Evolutionary conservation across 495 filamentous ascomycete genomes (phyloP), one percentile per base, ranked within the genome.

Genomic region (Acidiella bohemica): DNA sequence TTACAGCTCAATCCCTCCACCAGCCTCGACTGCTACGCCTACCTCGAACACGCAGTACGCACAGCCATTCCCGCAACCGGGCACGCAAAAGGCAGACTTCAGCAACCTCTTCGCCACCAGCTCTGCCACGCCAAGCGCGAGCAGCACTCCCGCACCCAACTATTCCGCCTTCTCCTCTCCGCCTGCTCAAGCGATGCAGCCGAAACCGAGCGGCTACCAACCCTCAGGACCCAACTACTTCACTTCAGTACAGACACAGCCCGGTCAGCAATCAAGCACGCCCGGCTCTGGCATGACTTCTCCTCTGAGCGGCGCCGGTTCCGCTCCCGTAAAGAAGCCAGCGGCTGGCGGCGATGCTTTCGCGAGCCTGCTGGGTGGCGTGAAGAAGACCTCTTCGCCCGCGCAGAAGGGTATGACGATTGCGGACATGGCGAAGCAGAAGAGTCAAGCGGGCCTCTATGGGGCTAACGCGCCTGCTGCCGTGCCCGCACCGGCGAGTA

Each of bases 391-490:
- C 63, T 63, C 70, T 18, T 67, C 62, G 28, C 72, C 76, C 10
- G 59, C 71, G 1, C 74, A 69, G 42, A 81, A 81, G 46, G 80
- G 84, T 6, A 73, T 74, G 32, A 81, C 77, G 44, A 67, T 97
- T 47, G 85, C 84, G 16, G 83, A 87, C 55, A 80, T 97, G 65
- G 88, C 85, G 30, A 93, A 93, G 66, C 82, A 95, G 59, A 94
- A 93, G 66, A 84, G 84, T 27, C 86, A 76, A 57, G 84, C 84
- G 2, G 86, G 87, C 2, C 83, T 97, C 50, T 97, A 92, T 86
- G 90, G 90, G 8, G 70, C 78, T 11, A 30, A 47, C 39, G 45
- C 55, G 13, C 66, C 72, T 4, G 64, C 74, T 24, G 50, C 67
- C 2, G 21, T 24, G 35, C 29, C 39, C n/a, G 45, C 51, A 20